These are phyloP conservation scores for Escallonia rubra DNA, from an alignment of 129 eudicot species.

Conservation along the genomic window DNA sequence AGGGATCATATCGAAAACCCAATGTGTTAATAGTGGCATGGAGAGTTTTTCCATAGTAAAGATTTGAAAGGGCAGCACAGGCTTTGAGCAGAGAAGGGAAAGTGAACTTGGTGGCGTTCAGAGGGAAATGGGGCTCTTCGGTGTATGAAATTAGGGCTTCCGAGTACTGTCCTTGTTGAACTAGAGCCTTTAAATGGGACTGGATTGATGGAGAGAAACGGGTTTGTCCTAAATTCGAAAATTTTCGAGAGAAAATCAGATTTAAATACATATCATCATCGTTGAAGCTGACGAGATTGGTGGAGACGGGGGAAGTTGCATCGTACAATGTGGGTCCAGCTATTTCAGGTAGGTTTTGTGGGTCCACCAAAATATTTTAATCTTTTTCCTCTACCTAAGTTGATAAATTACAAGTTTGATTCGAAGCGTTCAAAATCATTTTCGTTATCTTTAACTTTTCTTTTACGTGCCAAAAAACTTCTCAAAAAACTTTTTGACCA, in stretches of 20 bases:
- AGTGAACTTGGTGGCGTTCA: conserved; percentile 20
- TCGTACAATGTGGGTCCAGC: not conserved
- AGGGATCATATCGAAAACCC: conserved; percentile 35
- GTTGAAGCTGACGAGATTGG: not conserved
- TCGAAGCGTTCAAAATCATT: no score
- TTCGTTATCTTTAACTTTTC: no score
- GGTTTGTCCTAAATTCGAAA: conserved; percentile 16
- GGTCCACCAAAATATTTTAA: not conserved
- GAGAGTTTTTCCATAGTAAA: conserved; percentile 23
- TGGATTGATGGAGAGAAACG: conserved; percentile 5
- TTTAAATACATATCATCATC: conserved; percentile 17
- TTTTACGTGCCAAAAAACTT: no score
- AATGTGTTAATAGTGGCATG: conserved; percentile 24
- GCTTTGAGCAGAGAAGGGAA: conserved; percentile 51
- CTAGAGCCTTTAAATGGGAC: conserved; percentile 20
- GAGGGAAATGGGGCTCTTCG: conserved; percentile 14
- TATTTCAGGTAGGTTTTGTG: no score
- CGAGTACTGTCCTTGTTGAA: conserved; percentile 22
- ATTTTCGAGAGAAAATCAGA: conserved; percentile 5
- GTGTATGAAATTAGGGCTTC: conserved; percentile 26
- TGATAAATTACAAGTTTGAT: no score
- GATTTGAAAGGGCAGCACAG: conserved; percentile 26
- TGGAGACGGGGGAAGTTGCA: not conserved
- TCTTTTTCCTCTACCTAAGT: no score
- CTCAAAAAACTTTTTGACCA: no score